Percentiles rank a stretch among this genome's conserved stretches.
Evolutionary conservation across 1,284 basidiomycete species (phyloP).

Genomic region (Macrocybe sp.): DNA sequence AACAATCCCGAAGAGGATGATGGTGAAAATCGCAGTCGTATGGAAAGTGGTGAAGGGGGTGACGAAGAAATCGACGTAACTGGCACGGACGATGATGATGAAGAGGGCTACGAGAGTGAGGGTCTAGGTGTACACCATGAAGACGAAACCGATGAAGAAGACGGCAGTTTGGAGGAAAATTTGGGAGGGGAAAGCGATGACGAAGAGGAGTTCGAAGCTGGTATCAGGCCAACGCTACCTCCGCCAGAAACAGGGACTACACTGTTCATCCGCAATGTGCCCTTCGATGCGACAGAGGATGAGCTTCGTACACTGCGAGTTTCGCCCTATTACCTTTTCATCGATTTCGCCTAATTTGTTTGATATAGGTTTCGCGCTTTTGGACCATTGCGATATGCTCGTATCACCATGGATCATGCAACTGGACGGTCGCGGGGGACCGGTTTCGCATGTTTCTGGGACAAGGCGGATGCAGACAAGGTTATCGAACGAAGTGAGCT

Average conservation of each 20-base stretch:
- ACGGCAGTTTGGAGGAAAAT: conserved; percentile 29
- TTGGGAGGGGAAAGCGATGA: conserved; percentile 15
- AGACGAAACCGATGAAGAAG: conserved; percentile 29
- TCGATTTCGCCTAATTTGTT: conserved; percentile 3
- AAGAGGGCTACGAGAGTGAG: conserved; percentile 37
- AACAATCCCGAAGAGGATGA: conserved; percentile 24
- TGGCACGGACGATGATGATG: conserved; percentile 19
- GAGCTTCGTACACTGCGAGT: conserved; percentile 78
- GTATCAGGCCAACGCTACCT: conserved; percentile 70
- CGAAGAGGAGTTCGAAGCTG: conserved; percentile 46
- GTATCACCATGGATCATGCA: conserved; percentile 83
- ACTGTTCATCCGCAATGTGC: conserved; percentile 92
- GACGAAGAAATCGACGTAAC: conserved; percentile 16
- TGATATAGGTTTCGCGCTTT: conserved; percentile 77
- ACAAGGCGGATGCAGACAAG: conserved; percentile 83
- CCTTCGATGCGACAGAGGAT: conserved; percentile 90
- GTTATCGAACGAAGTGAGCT: conserved; percentile 81
- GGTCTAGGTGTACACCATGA: conserved; percentile 40
- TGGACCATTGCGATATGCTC: conserved; percentile 90
- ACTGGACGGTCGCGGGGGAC: conserved; percentile 90
- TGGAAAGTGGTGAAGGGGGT: conserved; percentile 19
- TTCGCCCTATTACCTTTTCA: neutral
- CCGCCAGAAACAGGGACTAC: conserved; percentile 85
- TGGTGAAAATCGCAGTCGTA: conserved; percentile 24
- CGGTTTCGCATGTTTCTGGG: conserved; percentile 98